These are phyloP conservation scores for Ganoderma sinense DNA, from an alignment of 1,284 basidiomycete genomes.

Conservation along the genomic window DNA sequence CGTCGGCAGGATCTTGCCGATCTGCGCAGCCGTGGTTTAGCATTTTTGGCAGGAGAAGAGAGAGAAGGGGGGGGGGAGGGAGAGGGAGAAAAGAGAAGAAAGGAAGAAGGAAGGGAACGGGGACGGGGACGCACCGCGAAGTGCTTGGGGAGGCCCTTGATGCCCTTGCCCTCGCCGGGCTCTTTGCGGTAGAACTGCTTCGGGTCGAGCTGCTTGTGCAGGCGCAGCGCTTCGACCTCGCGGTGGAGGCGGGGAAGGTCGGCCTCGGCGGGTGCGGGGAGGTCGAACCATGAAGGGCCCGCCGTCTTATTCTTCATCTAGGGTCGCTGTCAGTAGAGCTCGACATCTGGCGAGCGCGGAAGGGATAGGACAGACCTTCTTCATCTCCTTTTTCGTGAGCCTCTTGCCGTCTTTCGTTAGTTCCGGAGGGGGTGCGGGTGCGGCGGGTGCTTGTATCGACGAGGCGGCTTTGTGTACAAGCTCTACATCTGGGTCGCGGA, in stretches of 20 bases:
- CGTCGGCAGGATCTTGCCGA: conserved; percentile 88
- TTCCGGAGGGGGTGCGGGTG: conserved; percentile 64
- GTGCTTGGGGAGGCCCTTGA: conserved; percentile 87
- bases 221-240: conserved; percentile 92
- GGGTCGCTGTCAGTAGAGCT: neutral
- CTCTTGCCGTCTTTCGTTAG: conserved; percentile 64
- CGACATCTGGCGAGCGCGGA: neutral
- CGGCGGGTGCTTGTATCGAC: conserved; percentile 54
- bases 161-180: conserved; percentile 84
- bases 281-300: conserved; percentile 90
- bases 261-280: conserved; percentile 85
- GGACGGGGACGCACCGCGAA: conserved; percentile 74
- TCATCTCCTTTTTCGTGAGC: conserved; percentile 73
- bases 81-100: too few species aligned
- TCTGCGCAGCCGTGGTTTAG: conserved; percentile 51
- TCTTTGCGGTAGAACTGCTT: conserved; percentile 94
- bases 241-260: conserved; percentile 86
- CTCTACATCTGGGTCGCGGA: conserved; percentile 71
- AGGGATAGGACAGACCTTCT: conserved; percentile 57
- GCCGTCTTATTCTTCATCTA: conserved; percentile 80
- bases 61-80: conserved; percentile 6
- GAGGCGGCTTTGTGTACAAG: conserved; percentile 55
- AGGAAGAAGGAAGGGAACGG: conserved; percentile 8
- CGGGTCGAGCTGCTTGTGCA: conserved; percentile 94
- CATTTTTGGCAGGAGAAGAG: neutral